Conservation (phyloP, 768 basidiomycete genomes). For the Lactifluus pinguis region DNA sequence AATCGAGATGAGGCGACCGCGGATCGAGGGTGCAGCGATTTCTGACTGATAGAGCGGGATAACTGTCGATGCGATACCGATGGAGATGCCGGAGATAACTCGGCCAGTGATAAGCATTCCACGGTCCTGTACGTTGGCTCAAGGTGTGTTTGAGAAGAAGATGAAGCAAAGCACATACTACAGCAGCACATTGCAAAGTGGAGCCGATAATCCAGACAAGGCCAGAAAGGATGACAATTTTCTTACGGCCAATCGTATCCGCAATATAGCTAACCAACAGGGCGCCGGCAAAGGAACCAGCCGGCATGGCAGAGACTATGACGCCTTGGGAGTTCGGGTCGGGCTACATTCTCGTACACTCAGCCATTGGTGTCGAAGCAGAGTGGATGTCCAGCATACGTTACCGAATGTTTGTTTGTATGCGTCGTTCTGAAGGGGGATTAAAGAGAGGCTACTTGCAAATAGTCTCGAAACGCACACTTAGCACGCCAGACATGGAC, state of each 20-base stretch:
- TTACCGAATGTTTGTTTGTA: constrained; percentile 28
- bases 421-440: constrained; percentile 25
- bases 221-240: constrained; percentile 56
- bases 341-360: constrained; percentile 28
- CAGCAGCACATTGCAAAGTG: constrained; percentile 57
- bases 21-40: constrained; percentile 3
- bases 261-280: constrained; percentile 54
- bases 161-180: constrained; percentile 25
- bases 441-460: background rate
- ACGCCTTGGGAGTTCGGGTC: constrained; percentile 51
- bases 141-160: background rate
- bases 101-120: constrained; percentile 52
- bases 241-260: constrained; percentile 57
- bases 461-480: constrained; percentile 27
- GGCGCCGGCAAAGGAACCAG: constrained; percentile 60
- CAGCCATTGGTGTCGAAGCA: background rate
- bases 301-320: constrained; percentile 74
- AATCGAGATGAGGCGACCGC: constrained; percentile 44
- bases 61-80: constrained; percentile 36
- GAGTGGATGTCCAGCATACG: constrained; percentile 7
- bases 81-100: constrained; percentile 19
- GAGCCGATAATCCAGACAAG: constrained; percentile 66
- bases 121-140: constrained; percentile 37
- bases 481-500: constrained; percentile 72
- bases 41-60: constrained; percentile 71